Conservation (phyloP, 2,329 filamentous ascomycete species). For the Acrodontium crateriforme region DNA sequence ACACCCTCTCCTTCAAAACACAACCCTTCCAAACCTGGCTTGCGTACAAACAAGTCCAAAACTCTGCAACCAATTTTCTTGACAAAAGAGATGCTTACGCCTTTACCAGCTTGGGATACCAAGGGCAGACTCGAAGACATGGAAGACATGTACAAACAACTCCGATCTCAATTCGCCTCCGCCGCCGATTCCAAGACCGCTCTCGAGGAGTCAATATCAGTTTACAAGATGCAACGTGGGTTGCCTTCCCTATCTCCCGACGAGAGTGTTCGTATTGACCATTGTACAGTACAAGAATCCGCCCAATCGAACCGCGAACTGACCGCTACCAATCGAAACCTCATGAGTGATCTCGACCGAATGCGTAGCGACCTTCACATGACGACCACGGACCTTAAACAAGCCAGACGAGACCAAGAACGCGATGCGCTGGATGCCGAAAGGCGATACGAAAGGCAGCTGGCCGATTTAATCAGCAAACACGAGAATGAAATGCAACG, state of each 20-base stretch:
- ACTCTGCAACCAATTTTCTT: slow-evolving; percentile 53
- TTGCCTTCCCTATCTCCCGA: background rate
- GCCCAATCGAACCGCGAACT: slow-evolving; percentile 31
- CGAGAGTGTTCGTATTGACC: background rate
- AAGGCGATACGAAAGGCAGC: slow-evolving; percentile 15
- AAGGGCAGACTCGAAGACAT: slow-evolving; percentile 63
- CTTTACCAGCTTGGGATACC: slow-evolving; percentile 57
- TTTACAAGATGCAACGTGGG: slow-evolving; percentile 51
- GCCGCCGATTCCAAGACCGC: slow-evolving; percentile 54
- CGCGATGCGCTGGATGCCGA: slow-evolving; percentile 18
- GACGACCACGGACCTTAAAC: slow-evolving; percentile 18
- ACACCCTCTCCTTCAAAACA: slow-evolving; percentile 17
- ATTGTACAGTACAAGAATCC: slow-evolving; percentile 11
- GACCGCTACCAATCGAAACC: slow-evolving; percentile 36
- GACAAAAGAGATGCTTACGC: slow-evolving; percentile 39
- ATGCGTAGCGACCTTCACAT: slow-evolving; percentile 20
- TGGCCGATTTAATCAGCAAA: slow-evolving; percentile 13
- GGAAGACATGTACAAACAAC: slow-evolving; percentile 55
- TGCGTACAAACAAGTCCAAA: slow-evolving; percentile 21
- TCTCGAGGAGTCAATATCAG: slow-evolving; percentile 58
- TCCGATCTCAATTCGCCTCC: slow-evolving; percentile 59
- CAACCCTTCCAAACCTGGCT: slow-evolving; percentile 12
- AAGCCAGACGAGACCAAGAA: slow-evolving; percentile 20
- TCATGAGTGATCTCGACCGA: slow-evolving; percentile 52
- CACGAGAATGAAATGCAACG: slow-evolving; percentile 16